Conservation (phyloP, 768 basidiomycete genomes). For the Pleurotus tuber-regium region DNA sequence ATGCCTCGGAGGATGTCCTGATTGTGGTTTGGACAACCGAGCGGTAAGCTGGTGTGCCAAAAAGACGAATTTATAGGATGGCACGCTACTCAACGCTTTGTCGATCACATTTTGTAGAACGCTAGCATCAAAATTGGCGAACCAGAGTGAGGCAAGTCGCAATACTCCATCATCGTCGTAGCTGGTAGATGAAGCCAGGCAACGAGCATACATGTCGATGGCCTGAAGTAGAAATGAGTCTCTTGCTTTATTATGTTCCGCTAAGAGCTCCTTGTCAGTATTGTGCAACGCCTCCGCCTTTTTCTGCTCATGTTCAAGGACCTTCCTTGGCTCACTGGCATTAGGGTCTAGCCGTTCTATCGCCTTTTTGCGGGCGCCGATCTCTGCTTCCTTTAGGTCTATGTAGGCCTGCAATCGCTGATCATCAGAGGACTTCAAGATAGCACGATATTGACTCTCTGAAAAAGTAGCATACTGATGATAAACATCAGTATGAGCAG, state of each 20-base stretch:
- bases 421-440: constrained; percentile 66
- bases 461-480: constrained; percentile 88
- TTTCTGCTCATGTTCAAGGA: constrained; percentile 22
- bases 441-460: constrained; percentile 78
- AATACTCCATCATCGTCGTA: constrained; percentile 79
- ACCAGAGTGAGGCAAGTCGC: constrained; percentile 88
- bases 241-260: constrained; percentile 52
- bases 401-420: constrained; percentile 68
- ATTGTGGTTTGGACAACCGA: constrained; percentile 57
- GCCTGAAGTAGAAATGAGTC: constrained; percentile 70
- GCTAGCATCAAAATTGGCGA: constrained; percentile 76
- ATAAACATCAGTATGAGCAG: constrained; percentile 58
- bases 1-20: constrained; percentile 29
- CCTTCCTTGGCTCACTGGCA: constrained; percentile 13
- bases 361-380: constrained; percentile 48
- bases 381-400: constrained; percentile 69
- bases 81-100: constrained; percentile 54
- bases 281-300: constrained; percentile 34
- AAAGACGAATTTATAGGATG: constrained; percentile 88
- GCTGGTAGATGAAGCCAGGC: constrained; percentile 63
- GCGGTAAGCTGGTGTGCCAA: constrained; percentile 93
- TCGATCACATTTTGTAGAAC: constrained; percentile 39
- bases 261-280: constrained; percentile 47
- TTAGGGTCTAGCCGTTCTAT: constrained; percentile 18
- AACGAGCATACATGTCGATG: constrained; percentile 82